These are phyloP conservation scores for Penicillium samsonianum DNA, from an alignment of 495 filamentous ascomycete species.

Conservation along the genomic window DNA sequence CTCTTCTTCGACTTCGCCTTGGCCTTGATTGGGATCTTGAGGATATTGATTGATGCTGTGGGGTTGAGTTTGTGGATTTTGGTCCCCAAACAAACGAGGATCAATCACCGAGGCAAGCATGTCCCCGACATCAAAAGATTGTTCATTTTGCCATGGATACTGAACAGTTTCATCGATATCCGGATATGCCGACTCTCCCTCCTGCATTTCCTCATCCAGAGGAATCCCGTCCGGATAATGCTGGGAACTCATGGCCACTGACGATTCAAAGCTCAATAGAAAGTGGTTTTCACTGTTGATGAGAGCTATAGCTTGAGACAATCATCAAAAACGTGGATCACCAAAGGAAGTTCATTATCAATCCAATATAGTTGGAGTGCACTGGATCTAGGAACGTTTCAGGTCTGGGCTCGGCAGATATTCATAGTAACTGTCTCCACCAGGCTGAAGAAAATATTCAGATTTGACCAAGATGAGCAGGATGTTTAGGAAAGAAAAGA, in stretches of 20 bases:
- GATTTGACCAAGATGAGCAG: constrained; percentile 7
- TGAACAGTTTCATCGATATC: constrained; percentile 41
- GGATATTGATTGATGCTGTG: constrained; percentile 12
- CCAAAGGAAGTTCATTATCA: constrained; percentile 23
- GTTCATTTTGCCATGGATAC: constrained; percentile 39
- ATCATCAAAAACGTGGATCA: constrained; percentile 12
- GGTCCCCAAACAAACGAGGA: constrained; percentile 42
- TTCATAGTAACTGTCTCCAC: constrained; percentile 29
- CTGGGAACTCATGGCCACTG: constrained; percentile 19
- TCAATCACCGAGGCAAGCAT: constrained; percentile 39
- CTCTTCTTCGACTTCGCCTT: constrained; percentile 16
- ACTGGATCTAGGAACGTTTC: constrained; percentile 22
- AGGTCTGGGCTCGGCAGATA: constrained; percentile 24
- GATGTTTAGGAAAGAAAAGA: not conserved
- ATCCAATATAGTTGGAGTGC: constrained; percentile 22
- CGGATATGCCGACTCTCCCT: constrained; percentile 34
- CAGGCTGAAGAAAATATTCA: constrained; percentile 15
- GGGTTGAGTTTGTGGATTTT: constrained; percentile 21
- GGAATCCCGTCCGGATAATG: constrained; percentile 21
- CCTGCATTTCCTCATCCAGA: constrained; percentile 11
- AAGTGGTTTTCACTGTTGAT: not conserved
- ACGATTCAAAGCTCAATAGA: not conserved
- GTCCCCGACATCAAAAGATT: constrained; percentile 19
- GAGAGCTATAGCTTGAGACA: not conserved
- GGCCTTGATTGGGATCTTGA: not conserved